Evolutionary conservation across 257 asterid genomes (phyloP), one percentile per base, ranked within the genome.

Genomic region (Nicotiana undulata): DNA sequence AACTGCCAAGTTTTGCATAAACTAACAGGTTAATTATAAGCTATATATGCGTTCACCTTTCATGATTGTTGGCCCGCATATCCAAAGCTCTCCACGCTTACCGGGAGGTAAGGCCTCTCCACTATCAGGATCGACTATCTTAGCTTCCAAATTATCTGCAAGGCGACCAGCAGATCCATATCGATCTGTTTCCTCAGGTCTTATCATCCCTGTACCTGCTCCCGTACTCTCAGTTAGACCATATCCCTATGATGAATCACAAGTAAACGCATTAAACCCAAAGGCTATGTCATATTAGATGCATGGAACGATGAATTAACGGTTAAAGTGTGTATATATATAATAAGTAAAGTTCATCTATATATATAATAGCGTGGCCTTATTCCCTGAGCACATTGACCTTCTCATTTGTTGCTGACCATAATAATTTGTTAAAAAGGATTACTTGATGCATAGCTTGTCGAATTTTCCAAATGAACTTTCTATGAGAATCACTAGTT

Each of bases 191-290:
- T 95, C 99, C 74, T 93, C 97, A 15, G 87, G 84, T 80, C 89
- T 91, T 13, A 78, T 46, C 83, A 92, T 79, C 70, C 93, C 85
- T n/a, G 97, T 83, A 56, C 86, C 92, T 11, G 80, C 91, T 83
- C 99, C 99, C 1, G 91, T 84, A 53, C 89, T 88, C 91, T 93
- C 99, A 1, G 99, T 95, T 90, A 95, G 66, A 28, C 98, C 99
- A 85, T 91, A 95, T 18, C 99, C 98, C 99, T 95, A 65, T 9
- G 80, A 26, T 68, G 80, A 55, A 74, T 65, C 60, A 55, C 55
- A 80, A 20, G 44, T 65, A 24, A 82, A 52, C 17, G 15, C 40
- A 46, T 44, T 70, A 44, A 70, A 70, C 46, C 37, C 24, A 22
- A n/a, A 70, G 13, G 40, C 15, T 10, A 52, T 66, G 75, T 37